A percentile compares a stretch with the other conserved stretches of the same genome.
Conservation (phyloP, 805 yeast species). For the Isabelozyma gotoi region DNA sequence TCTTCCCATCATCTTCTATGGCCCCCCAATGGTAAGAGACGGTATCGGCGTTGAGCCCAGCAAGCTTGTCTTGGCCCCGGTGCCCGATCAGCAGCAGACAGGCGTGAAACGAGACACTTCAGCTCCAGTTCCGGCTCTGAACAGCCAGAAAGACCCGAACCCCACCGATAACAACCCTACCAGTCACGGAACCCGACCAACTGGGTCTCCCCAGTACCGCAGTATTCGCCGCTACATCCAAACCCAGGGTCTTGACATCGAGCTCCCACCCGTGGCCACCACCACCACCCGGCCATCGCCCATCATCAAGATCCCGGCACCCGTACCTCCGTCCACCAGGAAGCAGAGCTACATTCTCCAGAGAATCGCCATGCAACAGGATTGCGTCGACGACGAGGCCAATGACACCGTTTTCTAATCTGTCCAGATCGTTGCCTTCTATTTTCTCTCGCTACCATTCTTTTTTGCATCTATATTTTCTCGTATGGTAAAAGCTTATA, state of each 20-base stretch:
- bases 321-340: slow-evolving; percentile 1
- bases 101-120: not conserved
- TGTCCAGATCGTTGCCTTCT: not conserved
- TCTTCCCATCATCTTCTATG: too few relatives aligned
- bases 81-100: too few relatives aligned
- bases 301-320: not conserved
- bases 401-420: not conserved
- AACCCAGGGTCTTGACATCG: slow-evolving; percentile 1
- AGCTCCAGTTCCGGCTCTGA: not conserved
- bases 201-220: not conserved
- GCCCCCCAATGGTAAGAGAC: not conserved
- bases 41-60: not conserved
- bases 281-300: not conserved
- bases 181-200: too few relatives aligned
- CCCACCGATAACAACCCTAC: not conserved
- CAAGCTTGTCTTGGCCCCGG: not conserved
- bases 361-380: slow-evolving; percentile 40
- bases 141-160: too few relatives aligned
- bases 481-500: not conserved
- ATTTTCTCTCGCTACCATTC: not conserved
- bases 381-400: slow-evolving; percentile 25
- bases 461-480: not conserved
- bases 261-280: slow-evolving; percentile 1
- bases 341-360: slow-evolving; percentile 17
- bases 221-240: not conserved